Evolutionary conservation across 1,284 basidiomycete species (phyloP), one percentile per base, ranked within the genome.

Genomic region (Coniferiporia weirii): DNA sequence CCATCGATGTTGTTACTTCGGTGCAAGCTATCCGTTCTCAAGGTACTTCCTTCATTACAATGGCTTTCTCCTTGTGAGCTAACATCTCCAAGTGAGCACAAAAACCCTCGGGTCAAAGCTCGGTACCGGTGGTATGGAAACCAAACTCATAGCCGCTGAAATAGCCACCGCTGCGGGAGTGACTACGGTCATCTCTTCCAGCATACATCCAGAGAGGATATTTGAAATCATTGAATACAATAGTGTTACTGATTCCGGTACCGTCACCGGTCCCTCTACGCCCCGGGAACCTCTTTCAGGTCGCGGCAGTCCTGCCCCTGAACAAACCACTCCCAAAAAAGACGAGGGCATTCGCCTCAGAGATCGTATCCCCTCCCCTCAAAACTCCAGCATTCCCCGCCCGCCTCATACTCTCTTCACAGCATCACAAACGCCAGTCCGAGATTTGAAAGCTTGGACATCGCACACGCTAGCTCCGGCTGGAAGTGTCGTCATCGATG

Each of bases 71-170:
- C 27, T 27, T 5, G 27, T 27, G 35, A 52, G 27, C 22, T 54
- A 38, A 38, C 53, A 49, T 9, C 50, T 19, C 7, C 5, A 19
- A 40, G 95, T 98, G 2, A 93, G 90, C 66, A 97, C 95, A 0
- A 84, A 85, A 2, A 98, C 95, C 0, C 79, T 96, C 4, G 97
- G 96, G 0, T 95, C 93, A 0, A 92, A 83, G 63, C 81, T 99
- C 10, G 97, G 96, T 0, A 99, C 97, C 1, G 97, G 96, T 1
- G 97, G 97, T 4, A 99, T 99, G 97, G 94, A 97, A 75, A 99
- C 97, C 5, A 99, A 99, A 70, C 84, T 99, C 61, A 97, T 99
- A 63, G 96, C 96, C 1, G 96, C 97, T 0, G 97, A 99, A 70
- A 91, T 99, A 13, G 95, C 96, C 0, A 97, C 92, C 0, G 95